phyloP scores from a whole-genome alignment of 225 moss, liverwort and hornwort species.

The Asterella californica region DNA sequence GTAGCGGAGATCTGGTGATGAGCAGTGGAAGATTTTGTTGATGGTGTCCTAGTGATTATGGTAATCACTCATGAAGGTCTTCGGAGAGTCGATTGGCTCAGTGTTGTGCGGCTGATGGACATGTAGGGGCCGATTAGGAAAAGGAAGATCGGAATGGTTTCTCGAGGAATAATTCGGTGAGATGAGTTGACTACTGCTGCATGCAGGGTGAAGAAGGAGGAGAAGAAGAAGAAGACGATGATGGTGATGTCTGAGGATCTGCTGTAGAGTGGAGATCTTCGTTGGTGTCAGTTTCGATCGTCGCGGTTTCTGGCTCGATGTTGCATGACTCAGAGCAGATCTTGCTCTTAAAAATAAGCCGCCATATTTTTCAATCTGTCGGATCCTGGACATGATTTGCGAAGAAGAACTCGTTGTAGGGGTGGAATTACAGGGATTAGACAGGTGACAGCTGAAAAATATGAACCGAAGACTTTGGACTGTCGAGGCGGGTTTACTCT shows the following conservation, averaged over 20 bases:
- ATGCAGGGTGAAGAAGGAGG: background rate
- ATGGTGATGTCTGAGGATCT: too few species aligned
- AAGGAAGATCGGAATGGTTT: background rate
- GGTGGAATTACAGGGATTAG: conserved; percentile 2
- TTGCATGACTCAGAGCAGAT: background rate
- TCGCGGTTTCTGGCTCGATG: background rate
- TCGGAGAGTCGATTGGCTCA: background rate
- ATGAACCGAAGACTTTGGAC: conserved; percentile 10
- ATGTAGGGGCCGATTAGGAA: background rate
- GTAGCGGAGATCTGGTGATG: background rate
- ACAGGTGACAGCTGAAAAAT: conserved; percentile 11
- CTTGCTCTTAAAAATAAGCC: background rate
- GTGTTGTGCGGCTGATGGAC: background rate
- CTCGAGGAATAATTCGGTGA: background rate
- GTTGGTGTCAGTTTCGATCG: background rate
- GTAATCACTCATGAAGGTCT: background rate
- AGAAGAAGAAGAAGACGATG: background rate
- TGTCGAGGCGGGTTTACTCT: conserved; percentile 12
- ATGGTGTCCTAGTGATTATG: background rate
- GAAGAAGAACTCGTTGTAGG: background rate
- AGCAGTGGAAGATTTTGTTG: background rate
- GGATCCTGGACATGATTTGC: background rate
- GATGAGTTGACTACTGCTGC: conserved; percentile 4
- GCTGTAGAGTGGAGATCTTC: background rate
- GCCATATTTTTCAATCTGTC: background rate